Evolutionary conservation across 192 early-diverging fungal species (phyloP).

Genomic region (Coemansia sp.): DNA sequence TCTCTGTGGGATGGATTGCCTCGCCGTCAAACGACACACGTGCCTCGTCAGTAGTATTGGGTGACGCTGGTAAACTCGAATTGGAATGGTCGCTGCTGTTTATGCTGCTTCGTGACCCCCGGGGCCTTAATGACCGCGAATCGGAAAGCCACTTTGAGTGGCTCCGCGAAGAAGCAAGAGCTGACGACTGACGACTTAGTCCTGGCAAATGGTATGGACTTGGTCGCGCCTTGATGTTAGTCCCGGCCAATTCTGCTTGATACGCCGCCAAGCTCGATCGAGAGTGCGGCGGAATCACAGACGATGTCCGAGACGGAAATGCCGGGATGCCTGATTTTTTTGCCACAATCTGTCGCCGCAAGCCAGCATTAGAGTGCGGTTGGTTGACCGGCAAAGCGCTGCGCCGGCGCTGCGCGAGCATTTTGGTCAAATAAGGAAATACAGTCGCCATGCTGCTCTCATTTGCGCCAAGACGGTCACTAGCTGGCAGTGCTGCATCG

Average conservation of each 20-base stretch:
- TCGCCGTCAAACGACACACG: constrained; percentile 48
- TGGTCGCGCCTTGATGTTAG: constrained; percentile 14
- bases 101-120: constrained; percentile 30
- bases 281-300: constrained; percentile 13
- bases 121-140: constrained; percentile 13
- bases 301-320: constrained; percentile 34
- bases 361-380: constrained; percentile 17
- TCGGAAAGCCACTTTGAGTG: constrained; percentile 21
- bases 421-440: constrained; percentile 15
- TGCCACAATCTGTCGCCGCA: constrained; percentile 37
- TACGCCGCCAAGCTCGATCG: constrained; percentile 7
- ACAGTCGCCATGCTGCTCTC: constrained; percentile 17
- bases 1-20: constrained; percentile 17
- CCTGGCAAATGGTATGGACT: constrained; percentile 26
- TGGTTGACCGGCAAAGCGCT: constrained; percentile 15
- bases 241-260: constrained; percentile 4
- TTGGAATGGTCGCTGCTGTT: constrained; percentile 18
- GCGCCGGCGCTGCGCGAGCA: constrained; percentile 25
- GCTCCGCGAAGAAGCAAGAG: constrained; percentile 6
- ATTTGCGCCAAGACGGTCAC: constrained; percentile 16
- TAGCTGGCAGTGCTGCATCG: constrained; percentile 27
- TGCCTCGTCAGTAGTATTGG: constrained; percentile 19
- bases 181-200: constrained; percentile 9
- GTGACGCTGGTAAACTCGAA: constrained; percentile 30
- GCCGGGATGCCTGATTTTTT: constrained; percentile 26